Evolutionary conservation across 192 early-diverging fungal genomes (phyloP).

Genomic region (Mortierella antarctica): DNA sequence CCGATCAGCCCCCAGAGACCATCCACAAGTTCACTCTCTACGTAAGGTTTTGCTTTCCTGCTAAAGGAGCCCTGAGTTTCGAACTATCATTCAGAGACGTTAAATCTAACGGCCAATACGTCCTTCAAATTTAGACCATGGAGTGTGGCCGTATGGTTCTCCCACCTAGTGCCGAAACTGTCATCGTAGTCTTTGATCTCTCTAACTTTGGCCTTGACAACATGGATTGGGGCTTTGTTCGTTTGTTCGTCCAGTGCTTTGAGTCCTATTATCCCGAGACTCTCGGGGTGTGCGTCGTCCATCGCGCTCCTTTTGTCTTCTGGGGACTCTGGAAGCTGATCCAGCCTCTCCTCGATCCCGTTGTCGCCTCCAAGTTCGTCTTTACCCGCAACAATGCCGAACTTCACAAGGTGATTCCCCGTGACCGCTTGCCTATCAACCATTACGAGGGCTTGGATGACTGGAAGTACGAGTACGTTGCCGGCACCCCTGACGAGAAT

Average conservation of each 20-base stretch:
- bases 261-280: constrained; percentile 94
- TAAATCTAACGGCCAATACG: neutral
- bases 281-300: constrained; percentile 83
- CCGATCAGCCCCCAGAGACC: constrained; percentile 70
- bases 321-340: constrained; percentile 87
- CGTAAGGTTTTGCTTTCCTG: constrained; percentile 32
- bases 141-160: constrained; percentile 72
- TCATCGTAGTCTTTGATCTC: constrained; percentile 83
- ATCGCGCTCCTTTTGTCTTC: constrained; percentile 93
- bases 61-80: no score
- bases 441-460: constrained; percentile 69
- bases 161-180: constrained; percentile 68
- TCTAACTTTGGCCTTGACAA: constrained; percentile 80
- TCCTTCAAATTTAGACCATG: constrained; percentile 57
- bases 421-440: constrained; percentile 68
- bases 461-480: constrained; percentile 66
- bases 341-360: constrained; percentile 87
- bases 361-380: constrained; percentile 87
- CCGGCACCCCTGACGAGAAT: constrained; percentile 36
- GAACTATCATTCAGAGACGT: no score
- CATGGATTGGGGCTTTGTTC: constrained; percentile 70
- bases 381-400: constrained; percentile 77
- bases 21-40: constrained; percentile 77
- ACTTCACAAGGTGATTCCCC: constrained; percentile 71
- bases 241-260: constrained; percentile 82